Conservation (phyloP, 768 basidiomycete genomes). For the Leccinellum luteum region DNA sequence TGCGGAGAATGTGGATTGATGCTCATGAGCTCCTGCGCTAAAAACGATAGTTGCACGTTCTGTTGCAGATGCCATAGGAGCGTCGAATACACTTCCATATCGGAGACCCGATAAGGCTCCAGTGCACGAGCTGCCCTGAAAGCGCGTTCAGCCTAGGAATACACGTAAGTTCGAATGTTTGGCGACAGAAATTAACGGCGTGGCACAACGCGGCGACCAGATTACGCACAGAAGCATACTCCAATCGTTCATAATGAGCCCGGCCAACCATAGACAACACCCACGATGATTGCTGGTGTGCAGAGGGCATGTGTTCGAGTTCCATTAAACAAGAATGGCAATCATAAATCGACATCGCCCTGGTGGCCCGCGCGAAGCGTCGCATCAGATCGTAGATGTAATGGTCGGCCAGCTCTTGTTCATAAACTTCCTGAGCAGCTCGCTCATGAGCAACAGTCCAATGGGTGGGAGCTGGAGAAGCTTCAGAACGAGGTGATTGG, state of each 20-base stretch:
- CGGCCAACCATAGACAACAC: conserved; percentile 81
- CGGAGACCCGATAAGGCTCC: conserved; percentile 86
- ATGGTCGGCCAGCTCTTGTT: conserved; percentile 73
- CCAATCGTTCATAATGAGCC: conserved; percentile 85
- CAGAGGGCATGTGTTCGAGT: conserved; percentile 70
- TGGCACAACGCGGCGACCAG: conserved; percentile 4
- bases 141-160: conserved; percentile 78
- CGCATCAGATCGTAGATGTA: conserved; percentile 81
- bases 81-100: conserved; percentile 97
- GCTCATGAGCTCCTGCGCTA: conserved; percentile 88
- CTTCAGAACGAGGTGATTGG: conserved; percentile 62
- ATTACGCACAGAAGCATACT: conserved; percentile 80
- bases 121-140: conserved; percentile 78
- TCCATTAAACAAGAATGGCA: conserved; percentile 71
- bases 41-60: conserved; percentile 80
- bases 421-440: conserved; percentile 68
- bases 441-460: conserved; percentile 70
- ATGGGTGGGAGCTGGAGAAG: conserved; percentile 57
- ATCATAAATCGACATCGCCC: conserved; percentile 72
- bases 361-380: conserved; percentile 77
- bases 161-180: conserved; percentile 11
- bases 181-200: conserved; percentile 16
- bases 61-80: conserved; percentile 92
- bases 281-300: conserved; percentile 72
- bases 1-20: conserved; percentile 81